Conservation (phyloP, 148 eudicot species). For the Vaccinium corymbosum region DNA sequence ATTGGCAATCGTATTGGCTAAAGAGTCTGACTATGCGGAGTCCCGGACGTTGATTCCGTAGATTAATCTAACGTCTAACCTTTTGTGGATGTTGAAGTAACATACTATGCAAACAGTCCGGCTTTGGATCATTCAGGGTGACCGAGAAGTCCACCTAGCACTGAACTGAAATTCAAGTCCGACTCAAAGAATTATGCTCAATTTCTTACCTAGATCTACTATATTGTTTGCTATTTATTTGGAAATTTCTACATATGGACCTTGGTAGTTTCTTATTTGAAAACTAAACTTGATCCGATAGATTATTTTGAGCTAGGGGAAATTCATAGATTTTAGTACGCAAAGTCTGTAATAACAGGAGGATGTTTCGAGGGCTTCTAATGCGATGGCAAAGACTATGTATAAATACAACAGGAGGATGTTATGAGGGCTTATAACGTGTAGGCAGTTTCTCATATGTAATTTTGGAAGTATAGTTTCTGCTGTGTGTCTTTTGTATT, state of each 20-base stretch:
- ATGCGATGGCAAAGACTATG: neutral
- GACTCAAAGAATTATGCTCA: neutral
- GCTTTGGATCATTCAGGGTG: neutral
- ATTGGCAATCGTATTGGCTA: neutral
- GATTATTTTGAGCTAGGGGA: neutral
- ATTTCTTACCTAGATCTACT: neutral
- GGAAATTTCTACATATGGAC: neutral
- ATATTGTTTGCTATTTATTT: neutral
- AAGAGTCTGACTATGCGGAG: neutral
- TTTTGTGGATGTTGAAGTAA: neutral
- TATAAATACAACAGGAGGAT: neutral
- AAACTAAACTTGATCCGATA: neutral
- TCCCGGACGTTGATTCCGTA: neutral
- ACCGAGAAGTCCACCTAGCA: neutral
- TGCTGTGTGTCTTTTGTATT: neutral
- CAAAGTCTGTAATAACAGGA: neutral
- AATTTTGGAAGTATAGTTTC: neutral
- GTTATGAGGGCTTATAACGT: neutral
- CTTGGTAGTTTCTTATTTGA: neutral
- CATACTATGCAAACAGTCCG: neutral
- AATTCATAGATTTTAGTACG: neutral
- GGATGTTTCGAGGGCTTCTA: neutral
- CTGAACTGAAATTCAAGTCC: neutral
- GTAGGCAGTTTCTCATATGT: neutral
- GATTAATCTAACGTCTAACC: neutral